A percentile compares a stretch with the other conserved stretches of the same genome.
phyloP scores from a whole-genome alignment of 768 basidiomycete species.

The Tulasnella calospora region DNA sequence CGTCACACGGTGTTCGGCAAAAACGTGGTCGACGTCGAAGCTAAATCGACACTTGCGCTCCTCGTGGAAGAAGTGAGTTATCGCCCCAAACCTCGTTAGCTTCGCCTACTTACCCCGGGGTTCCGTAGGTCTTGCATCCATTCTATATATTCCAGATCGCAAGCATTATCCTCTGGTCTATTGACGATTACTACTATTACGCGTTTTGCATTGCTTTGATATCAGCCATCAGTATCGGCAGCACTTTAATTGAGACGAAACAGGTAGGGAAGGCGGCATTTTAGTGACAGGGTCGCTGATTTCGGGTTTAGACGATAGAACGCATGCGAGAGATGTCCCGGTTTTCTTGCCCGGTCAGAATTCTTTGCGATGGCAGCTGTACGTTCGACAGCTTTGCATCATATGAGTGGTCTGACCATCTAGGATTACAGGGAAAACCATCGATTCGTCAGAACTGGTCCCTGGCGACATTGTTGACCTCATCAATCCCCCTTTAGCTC shows the following conservation, averaged over 20 bases:
- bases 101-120: neutral
- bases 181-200: slow-evolving; percentile 96
- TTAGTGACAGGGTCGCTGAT: slow-evolving; percentile 1
- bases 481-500: slow-evolving; percentile 62
- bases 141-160: slow-evolving; percentile 99
- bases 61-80: slow-evolving; percentile 78
- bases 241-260: slow-evolving; percentile 87
- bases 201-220: slow-evolving; percentile 95
- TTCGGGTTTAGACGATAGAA: slow-evolving; percentile 61
- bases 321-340: slow-evolving; percentile 96
- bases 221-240: slow-evolving; percentile 72
- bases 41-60: slow-evolving; percentile 70
- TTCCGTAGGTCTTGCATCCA: slow-evolving; percentile 76
- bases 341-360: slow-evolving; percentile 71
- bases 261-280: slow-evolving; percentile 52
- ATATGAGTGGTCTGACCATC: neutral
- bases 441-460: slow-evolving; percentile 73
- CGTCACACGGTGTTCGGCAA: slow-evolving; percentile 69
- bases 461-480: slow-evolving; percentile 91
- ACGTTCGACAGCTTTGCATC: slow-evolving; percentile 33
- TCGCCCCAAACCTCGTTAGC: neutral
- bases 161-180: slow-evolving; percentile 86
- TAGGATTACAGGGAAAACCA: slow-evolving; percentile 52
- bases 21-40: slow-evolving; percentile 87
- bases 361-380: slow-evolving; percentile 71